Conservation (phyloP, 1,284 basidiomycete genomes). For the Kwoniella shivajii region DNA sequence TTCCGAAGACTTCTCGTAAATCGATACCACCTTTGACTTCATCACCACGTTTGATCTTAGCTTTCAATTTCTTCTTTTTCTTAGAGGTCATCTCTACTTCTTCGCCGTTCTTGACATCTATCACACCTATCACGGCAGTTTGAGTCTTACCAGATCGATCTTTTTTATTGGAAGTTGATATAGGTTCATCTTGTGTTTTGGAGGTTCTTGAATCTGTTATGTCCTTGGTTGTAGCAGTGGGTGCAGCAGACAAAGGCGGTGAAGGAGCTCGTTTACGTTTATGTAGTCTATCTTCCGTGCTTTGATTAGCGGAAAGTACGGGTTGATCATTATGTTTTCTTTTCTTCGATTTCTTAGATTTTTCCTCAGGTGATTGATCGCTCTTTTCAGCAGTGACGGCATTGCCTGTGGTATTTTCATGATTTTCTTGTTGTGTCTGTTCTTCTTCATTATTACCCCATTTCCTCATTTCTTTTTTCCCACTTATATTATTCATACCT, state of each 20-base stretch:
- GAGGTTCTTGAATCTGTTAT: constrained; percentile 1
- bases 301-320: background rate
- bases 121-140: constrained; percentile 31
- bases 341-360: background rate
- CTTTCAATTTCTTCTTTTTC: constrained; percentile 23
- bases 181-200: background rate
- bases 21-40: constrained; percentile 19
- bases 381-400: constrained; percentile 1
- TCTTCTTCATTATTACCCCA: constrained; percentile 32
- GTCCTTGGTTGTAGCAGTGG: background rate
- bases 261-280: background rate
- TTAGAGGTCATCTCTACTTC: constrained; percentile 18
- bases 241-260: background rate
- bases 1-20: constrained; percentile 21
- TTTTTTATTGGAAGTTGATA: background rate
- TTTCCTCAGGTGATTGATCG: constrained; percentile 4
- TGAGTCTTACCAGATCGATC: constrained; percentile 11
- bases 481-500: constrained; percentile 23
- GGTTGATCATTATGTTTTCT: constrained; percentile 2
- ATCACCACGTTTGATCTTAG: constrained; percentile 16
- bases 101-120: constrained; percentile 27
- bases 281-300: background rate
- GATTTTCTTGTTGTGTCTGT: constrained; percentile 9
- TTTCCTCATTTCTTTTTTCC: constrained; percentile 35
- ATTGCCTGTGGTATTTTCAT: constrained; percentile 1